A percentile compares a stretch with the other conserved stretches of the same genome.
Evolutionary conservation across 2,329 filamentous ascomycete species (phyloP).

Genomic region (Albifimbria verrucaria): DNA sequence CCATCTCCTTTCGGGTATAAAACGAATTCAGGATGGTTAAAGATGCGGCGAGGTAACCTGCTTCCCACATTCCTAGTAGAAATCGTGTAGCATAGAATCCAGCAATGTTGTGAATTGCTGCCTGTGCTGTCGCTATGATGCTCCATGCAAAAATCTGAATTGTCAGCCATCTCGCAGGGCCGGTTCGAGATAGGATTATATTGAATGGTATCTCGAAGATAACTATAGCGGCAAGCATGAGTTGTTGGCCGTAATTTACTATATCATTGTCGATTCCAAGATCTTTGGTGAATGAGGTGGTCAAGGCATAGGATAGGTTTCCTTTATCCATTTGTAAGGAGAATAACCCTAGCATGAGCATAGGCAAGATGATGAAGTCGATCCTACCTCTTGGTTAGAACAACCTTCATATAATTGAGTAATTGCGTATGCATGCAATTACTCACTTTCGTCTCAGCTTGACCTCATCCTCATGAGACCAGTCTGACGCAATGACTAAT

Average conservation of each 20-base stretch:
- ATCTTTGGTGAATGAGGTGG: slow-evolving; percentile 43
- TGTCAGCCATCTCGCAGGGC: slow-evolving; percentile 9
- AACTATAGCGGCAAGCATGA: slow-evolving; percentile 43
- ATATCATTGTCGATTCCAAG: slow-evolving; percentile 44
- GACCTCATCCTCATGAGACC: background rate
- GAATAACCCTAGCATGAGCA: slow-evolving; percentile 15
- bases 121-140: slow-evolving; percentile 12
- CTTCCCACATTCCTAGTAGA: slow-evolving; percentile 15
- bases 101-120: slow-evolving; percentile 9
- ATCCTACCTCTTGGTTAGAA: slow-evolving; percentile 2
- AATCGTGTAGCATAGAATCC: slow-evolving; percentile 15
- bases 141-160: slow-evolving; percentile 15
- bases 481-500: slow-evolving; percentile 5
- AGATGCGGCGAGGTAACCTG: slow-evolving; percentile 15
- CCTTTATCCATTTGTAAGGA: slow-evolving; percentile 20
- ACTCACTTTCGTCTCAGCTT: slow-evolving; percentile 4
- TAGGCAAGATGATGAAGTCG: slow-evolving; percentile 15
- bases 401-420: too few relatives aligned
- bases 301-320: slow-evolving; percentile 45
- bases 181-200: slow-evolving; percentile 8
- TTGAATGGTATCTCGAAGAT: slow-evolving; percentile 28
- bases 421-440: too few relatives aligned
- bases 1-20: slow-evolving; percentile 16
- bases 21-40: slow-evolving; percentile 14
- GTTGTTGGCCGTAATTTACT: slow-evolving; percentile 45